These are phyloP conservation scores for Talaromyces borbonicus DNA, from an alignment of 495 filamentous ascomycete genomes.

Conservation along the genomic window DNA sequence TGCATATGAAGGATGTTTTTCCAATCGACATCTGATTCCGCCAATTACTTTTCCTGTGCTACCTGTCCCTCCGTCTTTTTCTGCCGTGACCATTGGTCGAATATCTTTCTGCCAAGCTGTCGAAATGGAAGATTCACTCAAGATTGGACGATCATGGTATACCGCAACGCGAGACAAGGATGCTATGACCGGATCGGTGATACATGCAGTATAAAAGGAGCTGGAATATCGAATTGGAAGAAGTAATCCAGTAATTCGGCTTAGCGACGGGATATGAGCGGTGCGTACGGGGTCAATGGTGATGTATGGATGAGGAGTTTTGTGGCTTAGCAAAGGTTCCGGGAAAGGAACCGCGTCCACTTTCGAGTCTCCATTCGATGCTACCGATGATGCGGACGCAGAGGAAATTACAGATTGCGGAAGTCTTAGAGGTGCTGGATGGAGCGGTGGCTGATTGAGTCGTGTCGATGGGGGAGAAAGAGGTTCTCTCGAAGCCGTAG, in stretches of 20 bases:
- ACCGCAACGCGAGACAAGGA: constrained; percentile 71
- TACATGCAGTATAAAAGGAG: constrained; percentile 71
- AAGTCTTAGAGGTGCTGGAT: constrained; percentile 19
- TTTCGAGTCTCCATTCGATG: constrained; percentile 16
- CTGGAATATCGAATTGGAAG: constrained; percentile 83
- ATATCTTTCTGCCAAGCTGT: not conserved
- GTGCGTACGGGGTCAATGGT: constrained; percentile 50
- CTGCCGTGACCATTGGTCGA: not conserved
- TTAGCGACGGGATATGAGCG: constrained; percentile 60
- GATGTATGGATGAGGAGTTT: constrained; percentile 30
- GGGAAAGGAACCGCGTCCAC: constrained; percentile 27
- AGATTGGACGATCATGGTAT: constrained; percentile 44
- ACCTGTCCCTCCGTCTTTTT: constrained; percentile 11
- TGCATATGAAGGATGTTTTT: constrained; percentile 38
- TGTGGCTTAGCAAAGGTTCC: constrained; percentile 20
- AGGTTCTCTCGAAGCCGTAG: constrained; percentile 19
- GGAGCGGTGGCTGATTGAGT: constrained; percentile 21
- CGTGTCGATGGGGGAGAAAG: constrained; percentile 15
- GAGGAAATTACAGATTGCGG: constrained; percentile 12
- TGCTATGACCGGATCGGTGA: constrained; percentile 54
- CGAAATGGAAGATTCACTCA: constrained; percentile 25
- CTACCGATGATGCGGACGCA: constrained; percentile 11
- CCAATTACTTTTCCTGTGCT: constrained; percentile 57
- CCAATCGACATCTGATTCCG: constrained; percentile 74
- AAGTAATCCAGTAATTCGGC: constrained; percentile 71